phyloP scores from a whole-genome alignment of 2,329 filamentous ascomycete species.

The Scytalidium lignicola region DNA sequence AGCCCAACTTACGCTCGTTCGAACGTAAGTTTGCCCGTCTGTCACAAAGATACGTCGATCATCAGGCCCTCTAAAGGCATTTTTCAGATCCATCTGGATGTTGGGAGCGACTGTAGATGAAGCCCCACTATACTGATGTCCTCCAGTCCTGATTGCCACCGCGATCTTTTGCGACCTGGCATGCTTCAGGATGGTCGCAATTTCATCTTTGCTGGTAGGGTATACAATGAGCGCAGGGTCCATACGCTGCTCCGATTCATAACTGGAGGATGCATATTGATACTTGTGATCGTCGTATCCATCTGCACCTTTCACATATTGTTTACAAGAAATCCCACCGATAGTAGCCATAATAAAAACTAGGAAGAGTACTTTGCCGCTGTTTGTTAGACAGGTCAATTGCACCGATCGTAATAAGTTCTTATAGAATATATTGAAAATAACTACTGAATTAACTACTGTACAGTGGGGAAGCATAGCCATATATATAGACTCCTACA shows the following conservation, averaged over 20 bases:
- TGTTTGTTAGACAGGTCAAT: too few relatives aligned
- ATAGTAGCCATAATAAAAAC: conserved; percentile 1
- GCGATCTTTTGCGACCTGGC: conserved; percentile 35
- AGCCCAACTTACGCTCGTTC: conserved; percentile 36
- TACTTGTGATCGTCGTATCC: conserved; percentile 28
- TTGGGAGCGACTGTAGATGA: conserved; percentile 39
- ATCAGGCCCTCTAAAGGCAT: conserved; percentile 31
- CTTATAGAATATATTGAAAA: too few relatives aligned
- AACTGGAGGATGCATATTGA: conserved; percentile 40
- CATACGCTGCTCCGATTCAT: conserved; percentile 36
- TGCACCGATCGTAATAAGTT: too few relatives aligned
- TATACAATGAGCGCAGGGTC: conserved; percentile 39
- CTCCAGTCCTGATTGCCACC: conserved; percentile 41
- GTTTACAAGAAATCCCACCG: background rate
- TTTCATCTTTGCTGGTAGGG: conserved; percentile 38
- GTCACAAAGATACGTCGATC: conserved; percentile 28
- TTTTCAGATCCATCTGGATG: conserved; percentile 41
- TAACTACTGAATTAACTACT: too few relatives aligned
- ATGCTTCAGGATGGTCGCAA: conserved; percentile 34
- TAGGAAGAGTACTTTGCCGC: background rate
- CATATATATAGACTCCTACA: too few relatives aligned
- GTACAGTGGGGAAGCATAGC: too few relatives aligned
- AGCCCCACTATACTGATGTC: conserved; percentile 46
- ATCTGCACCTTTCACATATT: background rate
- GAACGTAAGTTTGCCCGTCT: conserved; percentile 31